phyloP scores from a whole-genome alignment of 2,329 filamentous ascomycete species.

The Fusarium sp. region DNA sequence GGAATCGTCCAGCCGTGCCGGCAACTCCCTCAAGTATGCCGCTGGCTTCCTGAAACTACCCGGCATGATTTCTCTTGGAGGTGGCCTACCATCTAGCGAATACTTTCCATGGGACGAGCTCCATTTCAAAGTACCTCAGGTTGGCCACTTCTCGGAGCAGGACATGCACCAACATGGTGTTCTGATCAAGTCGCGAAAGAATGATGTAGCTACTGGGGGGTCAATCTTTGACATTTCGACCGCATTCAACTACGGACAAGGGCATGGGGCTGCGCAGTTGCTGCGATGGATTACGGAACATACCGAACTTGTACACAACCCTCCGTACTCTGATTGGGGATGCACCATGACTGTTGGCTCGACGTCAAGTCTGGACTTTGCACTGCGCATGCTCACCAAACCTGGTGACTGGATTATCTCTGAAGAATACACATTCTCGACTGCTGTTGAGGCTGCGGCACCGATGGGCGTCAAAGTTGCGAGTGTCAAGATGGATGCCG shows the following conservation, averaged over 20 bases:
- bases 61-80: background rate
- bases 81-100: background rate
- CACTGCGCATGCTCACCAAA: conserved; percentile 77
- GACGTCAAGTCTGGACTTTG: conserved; percentile 51
- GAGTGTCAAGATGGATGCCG: background rate
- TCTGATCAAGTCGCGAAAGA: background rate
- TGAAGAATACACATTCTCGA: conserved; percentile 67
- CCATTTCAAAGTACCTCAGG: background rate
- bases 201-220: background rate
- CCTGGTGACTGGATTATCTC: conserved; percentile 72
- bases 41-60: background rate
- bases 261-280: conserved; percentile 77
- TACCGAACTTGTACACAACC: conserved; percentile 80
- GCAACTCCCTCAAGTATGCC: background rate
- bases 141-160: background rate
- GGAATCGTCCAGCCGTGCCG: background rate
- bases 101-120: conserved; percentile 5
- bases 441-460: background rate
- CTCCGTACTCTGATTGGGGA: conserved; percentile 80
- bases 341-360: conserved; percentile 73
- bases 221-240: conserved; percentile 47
- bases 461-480: background rate
- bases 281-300: conserved; percentile 82
- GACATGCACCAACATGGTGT: background rate
- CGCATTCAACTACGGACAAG: conserved; percentile 81